These are phyloP conservation scores for Chlamydomonas sp. DNA, from an alignment of 139 green algal species.

Conservation along the genomic window DNA sequence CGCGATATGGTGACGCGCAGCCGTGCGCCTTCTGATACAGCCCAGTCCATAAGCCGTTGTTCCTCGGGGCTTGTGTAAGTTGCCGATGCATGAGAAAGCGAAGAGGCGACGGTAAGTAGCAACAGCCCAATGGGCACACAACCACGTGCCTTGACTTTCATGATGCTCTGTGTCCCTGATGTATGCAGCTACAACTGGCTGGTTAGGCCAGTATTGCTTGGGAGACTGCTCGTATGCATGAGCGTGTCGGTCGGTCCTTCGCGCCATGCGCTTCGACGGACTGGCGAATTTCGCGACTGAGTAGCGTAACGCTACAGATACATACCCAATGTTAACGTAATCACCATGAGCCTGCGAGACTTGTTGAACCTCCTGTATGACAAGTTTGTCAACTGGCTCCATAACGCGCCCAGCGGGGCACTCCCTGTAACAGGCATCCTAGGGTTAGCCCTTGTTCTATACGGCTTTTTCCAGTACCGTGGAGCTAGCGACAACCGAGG, in stretches of 20 bases:
- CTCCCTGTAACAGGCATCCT: constrained; percentile 69
- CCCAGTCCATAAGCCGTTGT: constrained; percentile 2
- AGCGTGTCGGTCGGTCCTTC: too few relatives aligned
- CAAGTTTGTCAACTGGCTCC: constrained; percentile 28
- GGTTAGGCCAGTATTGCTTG: too few relatives aligned
- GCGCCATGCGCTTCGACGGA: too few relatives aligned
- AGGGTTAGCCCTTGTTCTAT: constrained; percentile 63
- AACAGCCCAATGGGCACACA: background rate
- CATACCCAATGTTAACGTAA: background rate
- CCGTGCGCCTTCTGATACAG: background rate
- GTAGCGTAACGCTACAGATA: background rate
- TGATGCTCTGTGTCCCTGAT: too few relatives aligned
- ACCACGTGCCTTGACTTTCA: background rate
- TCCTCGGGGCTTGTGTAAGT: background rate
- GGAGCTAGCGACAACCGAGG: background rate
- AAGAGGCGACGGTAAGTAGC: background rate
- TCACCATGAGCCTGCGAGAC: constrained; percentile 9
- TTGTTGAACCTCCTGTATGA: constrained; percentile 37
- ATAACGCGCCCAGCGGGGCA: constrained; percentile 40
- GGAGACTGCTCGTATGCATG: too few relatives aligned
- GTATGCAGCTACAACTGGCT: too few relatives aligned
- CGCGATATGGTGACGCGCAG: background rate
- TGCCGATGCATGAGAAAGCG: background rate
- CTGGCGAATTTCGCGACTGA: background rate
- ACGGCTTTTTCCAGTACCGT: constrained; percentile 56